phyloP scores from a whole-genome alignment of 1,284 basidiomycete genomes.

The Fomitopsis pinicola region DNA sequence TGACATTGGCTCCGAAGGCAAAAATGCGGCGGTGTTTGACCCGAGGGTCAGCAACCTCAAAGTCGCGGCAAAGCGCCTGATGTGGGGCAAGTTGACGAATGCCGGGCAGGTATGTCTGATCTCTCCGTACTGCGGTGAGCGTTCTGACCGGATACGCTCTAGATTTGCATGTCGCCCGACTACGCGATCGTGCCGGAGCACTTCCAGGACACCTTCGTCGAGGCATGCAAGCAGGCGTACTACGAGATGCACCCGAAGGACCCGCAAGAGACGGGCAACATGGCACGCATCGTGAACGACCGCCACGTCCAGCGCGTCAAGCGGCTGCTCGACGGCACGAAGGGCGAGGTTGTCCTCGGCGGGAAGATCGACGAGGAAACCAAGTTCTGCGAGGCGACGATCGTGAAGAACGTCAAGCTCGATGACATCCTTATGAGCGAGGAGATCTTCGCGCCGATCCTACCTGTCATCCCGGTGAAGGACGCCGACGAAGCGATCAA shows the following conservation, averaged over 20 bases:
- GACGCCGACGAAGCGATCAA: slow-evolving; percentile 66
- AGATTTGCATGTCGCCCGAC: slow-evolving; percentile 68
- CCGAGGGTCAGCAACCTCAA: slow-evolving; percentile 54
- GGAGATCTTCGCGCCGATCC: slow-evolving; percentile 31
- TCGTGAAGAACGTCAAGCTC: slow-evolving; percentile 53
- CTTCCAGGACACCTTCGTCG: slow-evolving; percentile 61
- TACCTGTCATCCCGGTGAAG: slow-evolving; percentile 78
- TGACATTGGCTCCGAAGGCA: slow-evolving; percentile 39
- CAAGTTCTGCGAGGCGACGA: slow-evolving; percentile 61
- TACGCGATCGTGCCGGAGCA: slow-evolving; percentile 72
- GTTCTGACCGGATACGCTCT: neutral
- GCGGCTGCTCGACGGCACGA: slow-evolving; percentile 56
- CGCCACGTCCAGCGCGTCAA: slow-evolving; percentile 59
- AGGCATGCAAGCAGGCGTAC: slow-evolving; percentile 51
- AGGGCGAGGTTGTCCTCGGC: slow-evolving; percentile 67
- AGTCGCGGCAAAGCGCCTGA: slow-evolving; percentile 57
- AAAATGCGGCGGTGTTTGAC: slow-evolving; percentile 82
- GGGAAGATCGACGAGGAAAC: slow-evolving; percentile 56
- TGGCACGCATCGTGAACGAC: slow-evolving; percentile 30
- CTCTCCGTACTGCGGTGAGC: slow-evolving; percentile 44
- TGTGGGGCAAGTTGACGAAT: slow-evolving; percentile 84
- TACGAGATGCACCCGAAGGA: slow-evolving; percentile 5
- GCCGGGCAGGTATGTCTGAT: slow-evolving; percentile 58
- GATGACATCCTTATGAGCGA: slow-evolving; percentile 76
- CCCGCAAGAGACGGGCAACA: neutral